Evolutionary conservation across 306 rosid genomes (phyloP).

Genomic region (Corylus avellana): DNA sequence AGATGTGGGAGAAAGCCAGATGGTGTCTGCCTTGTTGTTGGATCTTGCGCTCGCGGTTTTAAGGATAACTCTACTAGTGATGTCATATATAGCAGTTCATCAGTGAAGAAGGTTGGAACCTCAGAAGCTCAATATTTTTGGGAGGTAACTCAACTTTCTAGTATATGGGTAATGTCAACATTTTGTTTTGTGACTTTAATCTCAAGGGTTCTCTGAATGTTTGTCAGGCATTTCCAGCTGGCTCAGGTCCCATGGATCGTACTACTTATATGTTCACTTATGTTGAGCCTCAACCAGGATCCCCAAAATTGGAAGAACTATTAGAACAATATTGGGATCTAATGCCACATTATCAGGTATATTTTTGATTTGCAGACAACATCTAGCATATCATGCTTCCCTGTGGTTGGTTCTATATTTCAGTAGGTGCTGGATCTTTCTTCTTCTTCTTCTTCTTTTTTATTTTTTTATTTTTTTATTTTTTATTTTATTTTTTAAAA

Average conservation of each 20-base stretch:
- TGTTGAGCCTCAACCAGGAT: constrained; percentile 77
- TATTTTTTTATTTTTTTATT: background rate
- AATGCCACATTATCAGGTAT: constrained; percentile 92
- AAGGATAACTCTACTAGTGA: constrained; percentile 62
- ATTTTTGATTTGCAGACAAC: constrained; percentile 8
- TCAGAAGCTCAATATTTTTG: constrained; percentile 85
- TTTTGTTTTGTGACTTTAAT: constrained; percentile 4
- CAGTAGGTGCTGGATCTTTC: background rate
- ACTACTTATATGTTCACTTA: constrained; percentile 95
- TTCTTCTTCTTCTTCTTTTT: background rate
- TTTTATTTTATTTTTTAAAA: background rate
- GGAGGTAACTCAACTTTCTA: constrained; percentile 66
- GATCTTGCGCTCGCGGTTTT: constrained; percentile 92
- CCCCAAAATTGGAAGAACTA: constrained; percentile 78
- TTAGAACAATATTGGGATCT: constrained; percentile 85
- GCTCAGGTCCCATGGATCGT: constrained; percentile 87
- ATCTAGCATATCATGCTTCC: background rate
- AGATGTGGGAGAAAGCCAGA: constrained; percentile 84
- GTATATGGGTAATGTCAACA: background rate
- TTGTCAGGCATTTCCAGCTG: constrained; percentile 93
- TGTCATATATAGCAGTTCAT: constrained; percentile 80
- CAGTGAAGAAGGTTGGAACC: constrained; percentile 65
- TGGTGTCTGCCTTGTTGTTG: constrained; percentile 92
- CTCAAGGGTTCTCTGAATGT: constrained; percentile 32
- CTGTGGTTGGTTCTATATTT: background rate